Evolutionary conservation across 345 rosid genomes (phyloP), one percentile per base, ranked within the genome.

Genomic region (Citrus trifoliata): DNA sequence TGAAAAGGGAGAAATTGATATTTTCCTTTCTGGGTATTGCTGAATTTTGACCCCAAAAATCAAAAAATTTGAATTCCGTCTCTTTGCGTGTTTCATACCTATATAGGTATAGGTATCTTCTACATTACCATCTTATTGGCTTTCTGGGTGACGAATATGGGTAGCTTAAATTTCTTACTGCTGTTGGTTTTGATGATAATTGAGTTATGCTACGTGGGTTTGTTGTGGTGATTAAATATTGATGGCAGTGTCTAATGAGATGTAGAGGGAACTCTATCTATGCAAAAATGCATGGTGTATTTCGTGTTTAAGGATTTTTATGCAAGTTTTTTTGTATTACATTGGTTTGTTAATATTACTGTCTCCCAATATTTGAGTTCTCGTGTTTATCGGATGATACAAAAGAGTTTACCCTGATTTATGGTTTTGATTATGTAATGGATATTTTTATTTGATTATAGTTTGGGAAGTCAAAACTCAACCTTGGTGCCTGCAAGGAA

Each of bases 391-490:
- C 27, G 18, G 27, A 62, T 46, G 38, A 27, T 4, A 12, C 27
- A 19, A 28, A 63, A 28, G 70, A 30, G 6, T 30, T 64, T 10
- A 48, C 65, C 59, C 28, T 22, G 14, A 10, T 46, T 48, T 51
- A 12, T 14, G 19, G n/a, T 59, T 48, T 46, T 33, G 22, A 33
- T 59, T 76, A 40, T 35, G 32, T 59, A 10, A 46, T 35, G 55
- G 67, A 40, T 18, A 53, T 81, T 70, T 81, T 62, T 63, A 78
- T 65, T 18, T 4, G 18, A 24, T 70, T 75, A 21, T 73, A 82
- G 85, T 63, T 64, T 51, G 74, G 55, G 70, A 74, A 80, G 53
- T 22, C 75, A 55, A 59, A 48, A 62, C 59, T 61, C 53, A 38
- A 55, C 72, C 65, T 61, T 27, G 40, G 61, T 32, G 72, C 58